Percentiles rank a stretch among this genome's conserved stretches.
Evolutionary conservation across 257 asterid genomes (phyloP).

Genomic region (Solanum megistacrolobum): DNA sequence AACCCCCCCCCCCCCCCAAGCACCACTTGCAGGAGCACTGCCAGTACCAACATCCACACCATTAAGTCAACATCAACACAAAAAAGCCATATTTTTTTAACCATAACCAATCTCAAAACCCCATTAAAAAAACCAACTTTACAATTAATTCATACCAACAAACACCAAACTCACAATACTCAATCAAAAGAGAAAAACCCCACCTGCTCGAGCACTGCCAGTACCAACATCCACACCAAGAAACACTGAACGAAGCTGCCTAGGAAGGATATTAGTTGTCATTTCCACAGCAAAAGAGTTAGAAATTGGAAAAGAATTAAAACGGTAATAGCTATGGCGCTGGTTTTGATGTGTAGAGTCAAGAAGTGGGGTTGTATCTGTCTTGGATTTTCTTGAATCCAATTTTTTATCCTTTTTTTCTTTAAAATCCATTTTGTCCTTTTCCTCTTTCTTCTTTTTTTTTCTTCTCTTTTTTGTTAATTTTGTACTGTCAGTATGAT

Average conservation of each 20-base stretch:
- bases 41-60: slow-evolving; percentile 58
- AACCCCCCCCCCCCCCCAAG: slow-evolving; percentile 5
- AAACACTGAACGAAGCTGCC: slow-evolving; percentile 38
- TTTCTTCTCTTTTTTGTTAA: not conserved
- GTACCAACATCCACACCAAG: slow-evolving; percentile 98
- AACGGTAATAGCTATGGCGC: slow-evolving; percentile 8
- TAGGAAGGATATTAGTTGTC: slow-evolving; percentile 29
- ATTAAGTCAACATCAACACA: not conserved
- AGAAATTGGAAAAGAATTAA: not conserved
- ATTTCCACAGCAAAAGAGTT: slow-evolving; percentile 36
- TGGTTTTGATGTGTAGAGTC: not conserved
- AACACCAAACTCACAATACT: not conserved
- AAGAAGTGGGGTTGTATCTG: slow-evolving; percentile 16
- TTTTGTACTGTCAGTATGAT: not conserved
- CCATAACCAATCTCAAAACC: not conserved
- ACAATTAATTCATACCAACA: not conserved
- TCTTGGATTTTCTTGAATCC: slow-evolving; percentile 16
- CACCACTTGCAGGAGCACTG: slow-evolving; percentile 42
- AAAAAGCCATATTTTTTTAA: not conserved
- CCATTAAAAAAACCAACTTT: not conserved
- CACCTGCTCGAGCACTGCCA: slow-evolving; percentile 99
- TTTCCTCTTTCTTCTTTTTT: not conserved
- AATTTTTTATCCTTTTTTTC: slow-evolving; percentile 4
- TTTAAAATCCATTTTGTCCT: not conserved
- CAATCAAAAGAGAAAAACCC: not conserved